phyloP scores from a whole-genome alignment of 495 filamentous ascomycete genomes.

The Xylona heveae region DNA sequence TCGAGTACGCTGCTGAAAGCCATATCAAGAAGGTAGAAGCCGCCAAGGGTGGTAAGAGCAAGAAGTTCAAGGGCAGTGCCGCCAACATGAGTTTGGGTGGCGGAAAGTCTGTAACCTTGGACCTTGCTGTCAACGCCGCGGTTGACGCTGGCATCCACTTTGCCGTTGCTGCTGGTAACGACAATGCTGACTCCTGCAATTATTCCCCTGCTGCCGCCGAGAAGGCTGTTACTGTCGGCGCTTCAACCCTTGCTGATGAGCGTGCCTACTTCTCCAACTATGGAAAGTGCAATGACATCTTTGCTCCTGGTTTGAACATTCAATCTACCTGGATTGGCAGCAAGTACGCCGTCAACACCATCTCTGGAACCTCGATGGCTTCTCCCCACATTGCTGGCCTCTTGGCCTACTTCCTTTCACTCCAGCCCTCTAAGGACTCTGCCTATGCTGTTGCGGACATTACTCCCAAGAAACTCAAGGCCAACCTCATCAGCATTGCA shows the following conservation, averaged over 20 bases:
- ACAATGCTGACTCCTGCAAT: constrained; percentile 96
- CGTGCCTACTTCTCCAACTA: constrained; percentile 99
- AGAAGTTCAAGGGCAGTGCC: constrained; percentile 90
- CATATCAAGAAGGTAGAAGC: constrained; percentile 53
- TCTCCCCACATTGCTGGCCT: constrained; percentile 94
- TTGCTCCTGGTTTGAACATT: constrained; percentile 93
- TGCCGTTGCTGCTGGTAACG: constrained; percentile 94
- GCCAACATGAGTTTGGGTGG: constrained; percentile 99
- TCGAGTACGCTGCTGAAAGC: constrained; percentile 74
- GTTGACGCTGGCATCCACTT: constrained; percentile 85
- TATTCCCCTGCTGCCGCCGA: constrained; percentile 94
- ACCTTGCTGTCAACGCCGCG: constrained; percentile 83
- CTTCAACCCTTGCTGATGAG: constrained; percentile 79
- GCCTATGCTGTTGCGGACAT: constrained; percentile 74
- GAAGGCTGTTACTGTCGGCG: constrained; percentile 90
- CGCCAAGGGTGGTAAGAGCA: constrained; percentile 57
- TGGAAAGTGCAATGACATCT: constrained; percentile 98
- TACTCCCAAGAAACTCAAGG: constrained; percentile 88
- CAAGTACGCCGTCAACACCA: constrained; percentile 86
- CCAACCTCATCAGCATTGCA: constrained; percentile 61
- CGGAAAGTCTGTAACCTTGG: constrained; percentile 78
- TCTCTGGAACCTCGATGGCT: constrained; percentile 99
- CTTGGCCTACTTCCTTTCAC: constrained; percentile 90
- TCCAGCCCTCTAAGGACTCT: constrained; percentile 75
- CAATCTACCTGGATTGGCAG: constrained; percentile 94